A percentile compares a stretch with the other conserved stretches of the same genome.
These are phyloP conservation scores for Alternaria gansuensis DNA, from an alignment of 2,329 filamentous ascomycete species.

Conservation along the genomic window DNA sequence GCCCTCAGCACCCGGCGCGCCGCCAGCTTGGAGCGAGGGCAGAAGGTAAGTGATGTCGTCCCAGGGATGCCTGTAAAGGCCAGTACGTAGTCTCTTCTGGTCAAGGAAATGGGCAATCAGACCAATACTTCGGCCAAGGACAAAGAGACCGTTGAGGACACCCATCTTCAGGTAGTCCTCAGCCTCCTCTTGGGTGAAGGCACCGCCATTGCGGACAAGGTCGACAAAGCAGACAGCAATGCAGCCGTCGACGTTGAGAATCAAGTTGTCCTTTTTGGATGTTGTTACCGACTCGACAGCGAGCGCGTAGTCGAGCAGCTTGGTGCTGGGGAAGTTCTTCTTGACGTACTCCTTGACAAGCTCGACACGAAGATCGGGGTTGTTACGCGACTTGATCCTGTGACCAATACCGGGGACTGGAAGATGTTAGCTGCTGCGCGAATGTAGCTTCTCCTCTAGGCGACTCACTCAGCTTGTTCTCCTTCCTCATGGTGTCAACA, in stretches of 20 bases:
- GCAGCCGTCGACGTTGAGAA: conserved; percentile 98
- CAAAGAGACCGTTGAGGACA: conserved; percentile 99
- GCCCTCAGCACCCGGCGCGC: conserved; percentile 52
- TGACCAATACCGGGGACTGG: conserved; percentile 94
- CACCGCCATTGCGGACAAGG: conserved; percentile 95
- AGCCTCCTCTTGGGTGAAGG: conserved; percentile 93
- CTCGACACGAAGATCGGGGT: conserved; percentile 99
- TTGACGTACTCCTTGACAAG: conserved; percentile 99
- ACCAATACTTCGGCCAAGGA: conserved; percentile 95
- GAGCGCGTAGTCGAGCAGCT: conserved; percentile 98
- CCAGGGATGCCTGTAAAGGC: conserved; percentile 98
- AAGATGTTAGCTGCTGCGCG: conserved; percentile 28
- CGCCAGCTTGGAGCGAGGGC: conserved; percentile 49
- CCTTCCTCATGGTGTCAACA: conserved; percentile 98
- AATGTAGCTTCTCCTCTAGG: neutral
- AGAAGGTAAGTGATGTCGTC: conserved; percentile 60
- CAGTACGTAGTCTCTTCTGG: conserved; percentile 98
- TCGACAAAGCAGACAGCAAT: conserved; percentile 99
- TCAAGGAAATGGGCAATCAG: conserved; percentile 99
- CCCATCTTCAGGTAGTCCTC: conserved; percentile 99
- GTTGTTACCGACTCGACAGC: conserved; percentile 98
- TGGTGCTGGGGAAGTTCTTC: conserved; percentile 96
- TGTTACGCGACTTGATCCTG: conserved; percentile 99
- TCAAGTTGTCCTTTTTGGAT: conserved; percentile 99
- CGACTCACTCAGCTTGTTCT: conserved; percentile 92